Evolutionary conservation across 176 grass and related monocot species (phyloP), one percentile per base, ranked within the genome.

Genomic region (Metroxylon sagu): DNA sequence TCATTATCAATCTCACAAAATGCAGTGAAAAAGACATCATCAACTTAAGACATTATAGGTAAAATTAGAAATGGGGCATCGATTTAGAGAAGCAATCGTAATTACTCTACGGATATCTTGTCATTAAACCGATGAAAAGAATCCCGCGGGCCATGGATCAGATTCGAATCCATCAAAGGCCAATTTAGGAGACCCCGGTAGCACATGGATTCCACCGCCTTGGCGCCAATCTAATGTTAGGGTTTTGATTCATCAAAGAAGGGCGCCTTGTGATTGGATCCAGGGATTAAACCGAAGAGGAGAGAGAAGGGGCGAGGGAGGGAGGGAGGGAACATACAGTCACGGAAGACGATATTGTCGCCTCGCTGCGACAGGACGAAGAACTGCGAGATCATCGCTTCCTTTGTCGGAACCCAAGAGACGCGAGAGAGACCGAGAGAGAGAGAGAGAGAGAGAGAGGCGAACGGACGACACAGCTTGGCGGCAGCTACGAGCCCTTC

Each of bases 331-430:
- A 78, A 68, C 68, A 84, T 76, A 98, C 85, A 98, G 53, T 98
- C 88, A 69, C 85, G 88, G 80, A 98, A 98, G 76, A 98, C 94
- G 88, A 98, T 98, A 70, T 98, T 86, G 76, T 98, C 88, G 64
- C 88, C 94, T 64, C 88, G 80, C 84, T 98, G 94, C 65, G 88
- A 98, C 50, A 93, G 85, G 26, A 98, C 94, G 74, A 98, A 98
- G 88, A 98, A 98, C 72, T 98, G 88, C 57, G 94, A 85, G 71
- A 98, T 93, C 94, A 98, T 98, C 60, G 63, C 62, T 60, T 18
- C 50, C 5, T 12, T 43, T 10, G 3, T 51, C 4, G 65, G 57
- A 17, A 25, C 14, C 19, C 28, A 61, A 15, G 18, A 18, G 21
- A 18, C 53, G 16, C 53, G 3, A n/a, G 21, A n/a, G 21, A 21